A percentile compares a stretch with the other conserved stretches of the same genome.
Conservation (phyloP, 176 grass and related monocot genomes). For the Cocos nucifera region DNA sequence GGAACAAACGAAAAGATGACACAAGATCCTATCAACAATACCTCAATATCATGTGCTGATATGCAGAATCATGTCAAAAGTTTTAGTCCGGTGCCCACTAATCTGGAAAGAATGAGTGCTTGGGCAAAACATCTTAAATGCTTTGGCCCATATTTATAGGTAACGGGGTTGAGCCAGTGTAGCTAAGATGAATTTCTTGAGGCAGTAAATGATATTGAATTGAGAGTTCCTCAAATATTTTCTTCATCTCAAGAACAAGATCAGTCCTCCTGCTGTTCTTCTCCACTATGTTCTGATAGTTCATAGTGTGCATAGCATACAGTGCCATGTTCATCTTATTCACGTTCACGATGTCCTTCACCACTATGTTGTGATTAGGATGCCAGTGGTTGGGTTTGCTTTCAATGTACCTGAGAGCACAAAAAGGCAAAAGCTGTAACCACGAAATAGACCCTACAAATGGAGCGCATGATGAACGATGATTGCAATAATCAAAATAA, state of each 20-base stretch:
- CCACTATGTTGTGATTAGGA: constrained; percentile 51
- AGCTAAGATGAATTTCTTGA: constrained; percentile 63
- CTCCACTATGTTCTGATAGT: constrained; percentile 83
- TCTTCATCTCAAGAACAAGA: constrained; percentile 77
- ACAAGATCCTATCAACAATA: no score
- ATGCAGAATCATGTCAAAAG: no score
- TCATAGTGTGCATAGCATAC: constrained; percentile 74
- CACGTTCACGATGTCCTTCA: constrained; percentile 72
- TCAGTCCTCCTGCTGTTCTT: constrained; percentile 71
- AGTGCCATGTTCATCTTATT: constrained; percentile 90
- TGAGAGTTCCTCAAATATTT: constrained; percentile 71
- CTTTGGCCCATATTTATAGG: constrained; percentile 31
- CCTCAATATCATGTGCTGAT: no score
- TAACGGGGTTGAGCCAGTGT: constrained; percentile 32
- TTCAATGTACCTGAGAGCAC: constrained; percentile 66
- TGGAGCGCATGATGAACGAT: no score
- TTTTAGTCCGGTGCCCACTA: no score
- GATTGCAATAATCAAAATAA: no score
- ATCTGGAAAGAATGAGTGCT: no score
- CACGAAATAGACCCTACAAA: no score
- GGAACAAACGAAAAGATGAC: no score
- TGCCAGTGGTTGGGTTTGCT: constrained; percentile 84
- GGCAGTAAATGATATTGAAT: constrained; percentile 58
- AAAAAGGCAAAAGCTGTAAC: no score
- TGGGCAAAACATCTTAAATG: constrained; percentile 9